Evolutionary conservation across 805 yeast genomes (phyloP), one percentile per base, ranked within the genome.

Genomic region (Spencermartinsiella europaea): DNA sequence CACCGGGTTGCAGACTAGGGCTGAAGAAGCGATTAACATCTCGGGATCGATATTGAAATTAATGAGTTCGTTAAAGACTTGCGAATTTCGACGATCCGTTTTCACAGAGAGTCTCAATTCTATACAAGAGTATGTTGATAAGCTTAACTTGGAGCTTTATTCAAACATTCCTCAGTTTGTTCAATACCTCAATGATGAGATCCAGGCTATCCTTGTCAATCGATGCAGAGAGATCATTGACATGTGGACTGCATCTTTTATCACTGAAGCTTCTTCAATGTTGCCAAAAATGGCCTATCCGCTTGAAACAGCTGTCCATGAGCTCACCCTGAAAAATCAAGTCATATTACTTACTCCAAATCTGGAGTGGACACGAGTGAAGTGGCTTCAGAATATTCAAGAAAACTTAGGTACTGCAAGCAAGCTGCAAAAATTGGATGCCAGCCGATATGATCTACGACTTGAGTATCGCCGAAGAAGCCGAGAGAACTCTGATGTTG

Each of bases 81-180:
- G 73, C 45, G 53, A 43, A 0, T 74, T 62, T 46, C 25, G 44
- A 0, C n/a, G 20, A 1, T 17, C 31, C 0, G 37, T 19, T 2
- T 59, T 75, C 20, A 16, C 44, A 0, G 16, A 21, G 0, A n/a
- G 46, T 0, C 47, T 73, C 17, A 36, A 46, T 1, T 34, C 49
- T 3, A 49, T 75, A 2, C 80, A 77, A 42, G 45, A 47, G 1
- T 28, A 63, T 1, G 60, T 74, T 2, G 66, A 72, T 46, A 51
- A 51, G 2, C 49, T 74, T 2, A 58, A 63, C 5, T 52, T 66
- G n/a, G 70, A 67, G 27, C 69, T 70, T 1, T 73, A 64, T 51
- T 40, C 63, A 0, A 68, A 70, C 43, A 51, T 73, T 7, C 56
- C 55, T 0, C 34, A 36, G 1, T 63, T 75, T 38, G 68, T 70